Percentiles rank a stretch among this genome's conserved stretches.
Conservation (phyloP, 73 alveolate species). For the Blepharisma japonicum region DNA sequence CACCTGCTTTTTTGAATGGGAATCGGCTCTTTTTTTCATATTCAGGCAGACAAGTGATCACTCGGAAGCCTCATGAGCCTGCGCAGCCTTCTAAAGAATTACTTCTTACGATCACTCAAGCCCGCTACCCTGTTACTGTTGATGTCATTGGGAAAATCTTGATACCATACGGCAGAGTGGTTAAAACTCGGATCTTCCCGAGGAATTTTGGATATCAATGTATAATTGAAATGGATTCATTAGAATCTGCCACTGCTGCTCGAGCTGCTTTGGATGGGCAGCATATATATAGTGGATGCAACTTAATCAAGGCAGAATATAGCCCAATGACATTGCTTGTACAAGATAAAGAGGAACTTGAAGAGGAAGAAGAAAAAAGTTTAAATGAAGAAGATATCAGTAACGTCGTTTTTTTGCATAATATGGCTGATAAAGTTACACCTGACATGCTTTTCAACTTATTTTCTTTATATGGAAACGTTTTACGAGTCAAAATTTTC, state of each 20-base stretch:
- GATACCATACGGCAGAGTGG: slow-evolving; percentile 4
- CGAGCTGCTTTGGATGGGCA: slow-evolving; percentile 5
- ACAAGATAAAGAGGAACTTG: not conserved
- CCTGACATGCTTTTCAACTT: slow-evolving; percentile 32
- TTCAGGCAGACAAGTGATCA: slow-evolving; percentile 21
- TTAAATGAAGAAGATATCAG: slow-evolving; percentile 29
- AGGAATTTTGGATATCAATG: slow-evolving; percentile 2
- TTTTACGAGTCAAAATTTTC: slow-evolving; percentile 28
- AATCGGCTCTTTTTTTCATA: slow-evolving; percentile 27
- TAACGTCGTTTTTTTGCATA: slow-evolving; percentile 20
- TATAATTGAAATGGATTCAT: not conserved
- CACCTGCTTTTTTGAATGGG: slow-evolving; percentile 1
- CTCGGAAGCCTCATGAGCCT: slow-evolving; percentile 21
- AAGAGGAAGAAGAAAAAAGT: not conserved
- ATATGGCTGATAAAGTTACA: slow-evolving; percentile 4
- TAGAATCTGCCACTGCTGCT: slow-evolving; percentile 10
- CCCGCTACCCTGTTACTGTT: slow-evolving; percentile 20
- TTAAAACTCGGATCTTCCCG: slow-evolving; percentile 11
- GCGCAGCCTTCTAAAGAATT: slow-evolving; percentile 18
- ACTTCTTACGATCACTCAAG: slow-evolving; percentile 11
- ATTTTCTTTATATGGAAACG: slow-evolving; percentile 33
- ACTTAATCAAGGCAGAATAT: slow-evolving; percentile 12
- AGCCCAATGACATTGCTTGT: slow-evolving; percentile 18
- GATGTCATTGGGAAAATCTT: slow-evolving; percentile 15
- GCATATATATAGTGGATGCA: slow-evolving; percentile 16